phyloP scores from a whole-genome alignment of 306 rosid genomes.

The Vigna radiata region DNA sequence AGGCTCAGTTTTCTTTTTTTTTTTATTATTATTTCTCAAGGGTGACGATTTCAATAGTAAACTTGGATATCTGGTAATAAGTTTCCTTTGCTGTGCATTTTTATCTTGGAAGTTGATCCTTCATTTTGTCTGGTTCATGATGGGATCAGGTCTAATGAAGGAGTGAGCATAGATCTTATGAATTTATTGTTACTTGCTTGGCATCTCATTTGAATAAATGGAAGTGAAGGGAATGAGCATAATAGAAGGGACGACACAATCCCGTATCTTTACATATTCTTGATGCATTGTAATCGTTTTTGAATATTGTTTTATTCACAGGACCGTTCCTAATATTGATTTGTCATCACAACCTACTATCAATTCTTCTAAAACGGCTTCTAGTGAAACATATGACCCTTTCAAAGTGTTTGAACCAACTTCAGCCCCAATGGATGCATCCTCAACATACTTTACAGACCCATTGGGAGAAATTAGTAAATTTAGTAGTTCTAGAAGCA shows the following conservation, averaged over 20 bases:
- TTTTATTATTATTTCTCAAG: not conserved
- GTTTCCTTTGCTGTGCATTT: constrained; percentile 25
- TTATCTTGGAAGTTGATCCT: constrained; percentile 7
- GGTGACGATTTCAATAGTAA: not conserved
- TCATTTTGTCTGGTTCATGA: constrained; percentile 33
- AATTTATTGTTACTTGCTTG: constrained; percentile 18
- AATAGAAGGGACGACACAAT: constrained; percentile 21
- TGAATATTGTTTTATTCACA: constrained; percentile 52
- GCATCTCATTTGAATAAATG: constrained; percentile 27
- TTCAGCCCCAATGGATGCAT: constrained; percentile 45
- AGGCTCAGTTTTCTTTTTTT: not conserved
- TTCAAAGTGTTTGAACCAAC: constrained; percentile 68
- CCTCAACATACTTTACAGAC: constrained; percentile 62
- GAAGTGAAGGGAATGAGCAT: constrained; percentile 25
- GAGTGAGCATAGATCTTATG: constrained; percentile 18
- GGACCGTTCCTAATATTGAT: constrained; percentile 68
- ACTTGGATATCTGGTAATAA: not conserved
- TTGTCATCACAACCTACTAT: constrained; percentile 65
- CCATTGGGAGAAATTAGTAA: constrained; percentile 80
- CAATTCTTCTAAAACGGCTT: constrained; percentile 55
- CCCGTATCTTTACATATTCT: constrained; percentile 35
- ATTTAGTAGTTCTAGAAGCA: constrained; percentile 64
- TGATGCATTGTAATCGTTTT: constrained; percentile 36
- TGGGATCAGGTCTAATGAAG: constrained; percentile 28
- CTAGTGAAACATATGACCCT: constrained; percentile 66